phyloP scores from a whole-genome alignment of 2,329 filamentous ascomycete genomes.

The Cladophialophora immunda region DNA sequence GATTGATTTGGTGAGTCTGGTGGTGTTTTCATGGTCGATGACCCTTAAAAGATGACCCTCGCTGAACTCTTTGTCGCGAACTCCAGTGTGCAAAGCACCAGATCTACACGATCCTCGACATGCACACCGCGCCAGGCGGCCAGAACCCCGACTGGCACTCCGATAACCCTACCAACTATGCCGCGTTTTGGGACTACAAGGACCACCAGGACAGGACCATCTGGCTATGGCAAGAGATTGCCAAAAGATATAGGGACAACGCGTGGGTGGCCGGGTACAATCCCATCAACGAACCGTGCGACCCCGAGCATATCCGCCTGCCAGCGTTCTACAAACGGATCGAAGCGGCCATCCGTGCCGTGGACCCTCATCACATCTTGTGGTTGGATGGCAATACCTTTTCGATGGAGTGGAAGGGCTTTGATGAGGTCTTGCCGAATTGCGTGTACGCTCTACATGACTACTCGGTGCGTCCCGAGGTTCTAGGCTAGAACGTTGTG shows the following conservation, averaged over 20 bases:
- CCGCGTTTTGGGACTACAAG: slow-evolving; percentile 61
- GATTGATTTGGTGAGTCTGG: slow-evolving; percentile 46
- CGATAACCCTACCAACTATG: slow-evolving; percentile 56
- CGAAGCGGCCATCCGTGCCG: slow-evolving; percentile 55
- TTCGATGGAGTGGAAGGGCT: slow-evolving; percentile 55
- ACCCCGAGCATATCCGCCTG: slow-evolving; percentile 56
- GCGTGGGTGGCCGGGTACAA: slow-evolving; percentile 61
- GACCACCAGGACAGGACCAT: slow-evolving; percentile 60
- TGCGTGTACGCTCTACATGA: slow-evolving; percentile 53
- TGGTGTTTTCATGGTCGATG: background rate
- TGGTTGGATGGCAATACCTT: slow-evolving; percentile 57
- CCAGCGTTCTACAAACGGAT: slow-evolving; percentile 57
- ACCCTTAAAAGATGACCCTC: background rate
- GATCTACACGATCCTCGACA: slow-evolving; percentile 61
- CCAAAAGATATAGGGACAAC: slow-evolving; percentile 55
- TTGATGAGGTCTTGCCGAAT: slow-evolving; percentile 54
- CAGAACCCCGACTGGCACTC: slow-evolving; percentile 63
- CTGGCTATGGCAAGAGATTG: slow-evolving; percentile 60
- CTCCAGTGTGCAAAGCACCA: slow-evolving; percentile 52
- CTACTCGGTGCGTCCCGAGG: slow-evolving; percentile 44
- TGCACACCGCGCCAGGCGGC: slow-evolving; percentile 60
- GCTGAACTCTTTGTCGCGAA: background rate
- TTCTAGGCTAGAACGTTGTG: background rate
- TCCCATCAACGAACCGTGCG: slow-evolving; percentile 61
- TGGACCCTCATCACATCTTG: slow-evolving; percentile 57